These are phyloP conservation scores for Eutrema salsugineum DNA, from an alignment of 441 rosid genomes.

Conservation along the genomic window DNA sequence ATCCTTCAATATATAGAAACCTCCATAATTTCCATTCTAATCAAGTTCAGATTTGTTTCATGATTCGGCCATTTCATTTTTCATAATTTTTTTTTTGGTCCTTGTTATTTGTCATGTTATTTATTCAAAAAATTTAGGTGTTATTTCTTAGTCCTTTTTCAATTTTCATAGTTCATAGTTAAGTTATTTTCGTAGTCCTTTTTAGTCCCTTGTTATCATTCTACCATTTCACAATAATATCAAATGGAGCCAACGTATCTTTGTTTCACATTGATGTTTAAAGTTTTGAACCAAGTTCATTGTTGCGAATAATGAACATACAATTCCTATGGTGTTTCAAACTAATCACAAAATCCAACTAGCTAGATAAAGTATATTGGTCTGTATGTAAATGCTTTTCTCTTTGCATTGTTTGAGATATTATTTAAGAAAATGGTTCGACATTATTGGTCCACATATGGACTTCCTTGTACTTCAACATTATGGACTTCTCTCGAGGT, in stretches of 20 bases:
- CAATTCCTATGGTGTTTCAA: background rate
- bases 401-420: background rate
- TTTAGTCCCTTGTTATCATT: background rate
- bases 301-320: background rate
- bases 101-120: too few relatives aligned
- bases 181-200: too few relatives aligned
- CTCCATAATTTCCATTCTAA: background rate
- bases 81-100: background rate
- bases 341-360: background rate
- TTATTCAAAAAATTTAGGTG: too few relatives aligned
- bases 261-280: background rate
- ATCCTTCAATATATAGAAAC: background rate
- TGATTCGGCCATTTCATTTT: background rate
- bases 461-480: slow-evolving; percentile 21
- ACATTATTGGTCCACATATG: slow-evolving; percentile 25
- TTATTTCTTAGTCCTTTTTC: too few relatives aligned
- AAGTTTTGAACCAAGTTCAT: background rate
- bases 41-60: background rate
- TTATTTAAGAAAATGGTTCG: background rate
- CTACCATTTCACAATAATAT: background rate
- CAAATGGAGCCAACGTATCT: background rate
- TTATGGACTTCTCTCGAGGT: slow-evolving; percentile 6
- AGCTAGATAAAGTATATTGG: background rate
- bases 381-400: background rate
- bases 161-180: background rate